Base-by-base conservation (phyloP, 495 filamentous ascomycete genomes). In the Aspergillus ellipticus region DNA sequence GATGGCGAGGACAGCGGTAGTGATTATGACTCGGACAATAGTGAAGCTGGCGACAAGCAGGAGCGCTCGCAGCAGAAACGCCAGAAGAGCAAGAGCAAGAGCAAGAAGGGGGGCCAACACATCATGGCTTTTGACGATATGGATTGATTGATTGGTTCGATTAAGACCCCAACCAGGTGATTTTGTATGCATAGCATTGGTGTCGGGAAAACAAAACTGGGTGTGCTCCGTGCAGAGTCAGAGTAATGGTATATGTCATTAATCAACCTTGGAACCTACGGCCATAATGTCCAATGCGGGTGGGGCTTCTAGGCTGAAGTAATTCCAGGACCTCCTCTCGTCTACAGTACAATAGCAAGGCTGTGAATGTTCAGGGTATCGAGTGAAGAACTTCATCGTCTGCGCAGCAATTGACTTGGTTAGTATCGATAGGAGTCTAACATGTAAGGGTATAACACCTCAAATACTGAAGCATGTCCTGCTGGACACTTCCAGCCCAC, bases 51-150 rank as follows among this genome's bases (percentile, higher is more conserved):
- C 66, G 60, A 61, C 48, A 61, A 41, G 22, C 64, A 60, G 42
- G 65, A 58, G 39, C 73, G 71, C 55, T 76, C 78, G 37, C 77
- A 74, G 33, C 82, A 82, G 65, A 85, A 85, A 74, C 74, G 74
- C 52, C 87, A 82, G 74, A 77, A 77, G 60, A 68, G 65, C 42
- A 85, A 84, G 65, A 77, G 78, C 49, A 83, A 82, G 49, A 73
- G 77, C 37, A 74, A 72, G 43, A 74, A 72, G 43, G 69, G 73
- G 42, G 82, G 76, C 59, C 79, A 82, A 52, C 79, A 85, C 39
- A 76, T 89, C 42, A 74, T 86, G 63, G 81, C 75, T 29, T 88
- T 90, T 60, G 74, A 78, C 55, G 87, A 86, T 53, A 55, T 90
- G 65, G 85, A 86, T 72, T 88, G 65, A 74, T n/a, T n/a, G n/a